phyloP scores from a whole-genome alignment of 768 basidiomycete genomes.

The Lactarius tabidus region DNA sequence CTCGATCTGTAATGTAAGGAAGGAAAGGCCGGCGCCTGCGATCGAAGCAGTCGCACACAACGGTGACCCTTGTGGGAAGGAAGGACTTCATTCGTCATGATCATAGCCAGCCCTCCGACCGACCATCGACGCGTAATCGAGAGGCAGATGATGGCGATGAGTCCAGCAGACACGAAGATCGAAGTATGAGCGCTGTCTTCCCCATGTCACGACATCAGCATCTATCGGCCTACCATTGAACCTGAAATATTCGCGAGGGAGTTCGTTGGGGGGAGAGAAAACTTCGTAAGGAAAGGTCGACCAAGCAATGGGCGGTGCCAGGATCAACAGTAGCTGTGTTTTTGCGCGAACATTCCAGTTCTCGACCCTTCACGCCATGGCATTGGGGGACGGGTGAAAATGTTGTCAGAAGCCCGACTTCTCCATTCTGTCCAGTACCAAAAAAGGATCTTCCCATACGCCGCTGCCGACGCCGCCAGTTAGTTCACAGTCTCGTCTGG shows the following conservation, averaged over 20 bases:
- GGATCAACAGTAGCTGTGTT: not conserved
- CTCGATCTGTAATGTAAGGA: not conserved
- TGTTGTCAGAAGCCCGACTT: not conserved
- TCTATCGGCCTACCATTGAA: not conserved
- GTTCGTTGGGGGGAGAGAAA: not conserved
- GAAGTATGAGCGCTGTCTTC: not conserved
- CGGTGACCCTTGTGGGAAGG: not conserved
- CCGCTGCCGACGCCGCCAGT: not conserved
- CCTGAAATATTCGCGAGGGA: not conserved
- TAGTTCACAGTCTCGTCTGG: not conserved
- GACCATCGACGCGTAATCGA: not conserved
- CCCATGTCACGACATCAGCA: no score
- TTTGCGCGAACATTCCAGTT: no score
- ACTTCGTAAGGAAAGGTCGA: not conserved
- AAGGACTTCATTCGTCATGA: not conserved
- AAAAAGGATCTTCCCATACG: not conserved
- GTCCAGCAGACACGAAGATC: not conserved
- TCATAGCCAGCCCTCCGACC: not conserved
- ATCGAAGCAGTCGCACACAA: not conserved
- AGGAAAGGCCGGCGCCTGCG: not conserved
- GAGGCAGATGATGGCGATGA: not conserved
- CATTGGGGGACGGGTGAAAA: not conserved
- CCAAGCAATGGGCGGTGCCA: not conserved
- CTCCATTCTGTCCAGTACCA: not conserved
- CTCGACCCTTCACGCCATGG: not conserved